phyloP scores from a whole-genome alignment of 306 rosid species.

The Arachis stenosperma region DNA sequence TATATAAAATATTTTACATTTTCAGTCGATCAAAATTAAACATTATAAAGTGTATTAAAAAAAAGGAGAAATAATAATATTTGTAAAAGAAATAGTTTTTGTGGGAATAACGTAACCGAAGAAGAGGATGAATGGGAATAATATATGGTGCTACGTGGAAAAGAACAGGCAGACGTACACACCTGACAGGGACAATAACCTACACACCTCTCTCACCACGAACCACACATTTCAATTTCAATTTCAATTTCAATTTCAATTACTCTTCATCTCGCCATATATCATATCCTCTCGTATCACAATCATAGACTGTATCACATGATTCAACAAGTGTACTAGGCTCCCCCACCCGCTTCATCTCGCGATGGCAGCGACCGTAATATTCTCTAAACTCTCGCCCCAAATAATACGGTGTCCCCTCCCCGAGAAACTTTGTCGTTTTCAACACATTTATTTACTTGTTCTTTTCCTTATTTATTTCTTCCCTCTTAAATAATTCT shows the following conservation, averaged over 20 bases:
- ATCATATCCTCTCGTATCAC: slow-evolving; percentile 40
- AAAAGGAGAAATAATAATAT: too few relatives aligned
- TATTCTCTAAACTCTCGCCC: slow-evolving; percentile 21
- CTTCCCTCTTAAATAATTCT: too few relatives aligned
- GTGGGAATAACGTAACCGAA: too few relatives aligned
- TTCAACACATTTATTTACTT: slow-evolving; percentile 15
- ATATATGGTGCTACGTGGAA: slow-evolving; percentile 13
- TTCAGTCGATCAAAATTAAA: too few relatives aligned
- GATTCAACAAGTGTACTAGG: slow-evolving; percentile 44
- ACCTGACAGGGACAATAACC: slow-evolving; percentile 50
- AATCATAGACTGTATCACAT: slow-evolving; percentile 55
- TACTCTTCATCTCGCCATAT: slow-evolving; percentile 9
- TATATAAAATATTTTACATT: too few relatives aligned
- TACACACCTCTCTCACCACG: slow-evolving; percentile 31
- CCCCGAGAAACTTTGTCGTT: slow-evolving; percentile 64
- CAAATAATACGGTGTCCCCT: slow-evolving; percentile 18
- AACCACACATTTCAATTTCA: slow-evolving; percentile 40
- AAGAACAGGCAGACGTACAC: slow-evolving; percentile 40
- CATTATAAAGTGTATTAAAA: too few relatives aligned
- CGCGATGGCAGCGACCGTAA: slow-evolving; percentile 67
- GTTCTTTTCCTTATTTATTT: too few relatives aligned
- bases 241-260: slow-evolving; percentile 39
- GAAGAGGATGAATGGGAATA: neutral
- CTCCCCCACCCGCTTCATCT: slow-evolving; percentile 34
- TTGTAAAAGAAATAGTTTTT: too few relatives aligned